Evolutionary conservation across 2,329 filamentous ascomycete genomes (phyloP).

Genomic region (Penicillium rolfsii): DNA sequence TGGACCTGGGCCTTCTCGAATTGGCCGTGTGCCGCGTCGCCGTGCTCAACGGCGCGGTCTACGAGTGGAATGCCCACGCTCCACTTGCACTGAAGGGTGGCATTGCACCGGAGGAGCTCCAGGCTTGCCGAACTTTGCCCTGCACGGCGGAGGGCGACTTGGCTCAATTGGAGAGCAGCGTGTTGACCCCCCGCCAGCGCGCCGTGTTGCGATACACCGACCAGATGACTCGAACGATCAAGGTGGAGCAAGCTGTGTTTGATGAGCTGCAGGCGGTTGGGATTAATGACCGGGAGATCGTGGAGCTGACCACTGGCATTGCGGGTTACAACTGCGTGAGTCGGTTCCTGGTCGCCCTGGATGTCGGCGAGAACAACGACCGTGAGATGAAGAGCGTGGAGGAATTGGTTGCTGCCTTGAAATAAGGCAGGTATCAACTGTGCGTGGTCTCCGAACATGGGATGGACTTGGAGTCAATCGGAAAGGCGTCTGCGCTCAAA

Average conservation of each 20-base stretch:
- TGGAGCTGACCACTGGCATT: conserved; percentile 82
- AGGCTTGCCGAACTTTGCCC: conserved; percentile 58
- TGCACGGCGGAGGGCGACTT: conserved; percentile 42
- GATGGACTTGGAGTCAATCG: neutral
- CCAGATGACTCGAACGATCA: conserved; percentile 76
- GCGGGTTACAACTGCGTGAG: conserved; percentile 90
- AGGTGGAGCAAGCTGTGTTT: conserved; percentile 71
- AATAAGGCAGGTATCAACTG: neutral
- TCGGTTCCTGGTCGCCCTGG: conserved; percentile 79
- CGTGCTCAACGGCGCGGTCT: conserved; percentile 77
- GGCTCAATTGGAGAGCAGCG: conserved; percentile 37
- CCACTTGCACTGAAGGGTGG: conserved; percentile 59
- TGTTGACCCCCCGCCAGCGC: conserved; percentile 64
- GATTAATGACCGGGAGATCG: conserved; percentile 73
- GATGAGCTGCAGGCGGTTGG: conserved; percentile 57
- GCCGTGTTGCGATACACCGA: conserved; percentile 74
- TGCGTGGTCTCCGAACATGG: neutral
- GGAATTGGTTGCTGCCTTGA: conserved; percentile 60
- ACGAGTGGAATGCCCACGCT: conserved; percentile 81
- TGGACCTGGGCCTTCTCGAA: conserved; percentile 64
- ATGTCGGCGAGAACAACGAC: conserved; percentile 58
- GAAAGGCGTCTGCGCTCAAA: neutral
- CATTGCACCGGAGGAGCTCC: conserved; percentile 48
- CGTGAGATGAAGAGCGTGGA: conserved; percentile 67
- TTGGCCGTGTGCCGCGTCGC: conserved; percentile 80